Conservation (phyloP, 305 asterid species). For the Solanum aculeatissimum region DNA sequence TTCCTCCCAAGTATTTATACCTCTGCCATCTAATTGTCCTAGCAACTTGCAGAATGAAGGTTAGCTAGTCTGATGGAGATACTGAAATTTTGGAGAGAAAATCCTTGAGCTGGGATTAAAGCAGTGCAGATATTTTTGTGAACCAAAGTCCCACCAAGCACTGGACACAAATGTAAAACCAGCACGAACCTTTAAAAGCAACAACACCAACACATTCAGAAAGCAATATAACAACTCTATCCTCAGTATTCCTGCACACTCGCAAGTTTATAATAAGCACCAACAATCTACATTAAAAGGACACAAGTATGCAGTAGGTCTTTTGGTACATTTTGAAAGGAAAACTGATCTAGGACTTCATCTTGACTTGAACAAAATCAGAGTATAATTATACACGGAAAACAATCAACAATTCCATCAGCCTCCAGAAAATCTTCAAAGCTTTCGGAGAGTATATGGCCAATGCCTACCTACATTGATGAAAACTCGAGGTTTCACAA, state of each 20-base stretch:
- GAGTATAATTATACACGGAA: neutral
- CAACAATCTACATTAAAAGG: neutral
- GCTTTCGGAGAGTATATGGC: neutral
- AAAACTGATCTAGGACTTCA: neutral
- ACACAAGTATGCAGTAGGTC: neutral
- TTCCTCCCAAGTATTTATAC: neutral
- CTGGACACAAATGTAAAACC: neutral
- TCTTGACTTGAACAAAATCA: neutral
- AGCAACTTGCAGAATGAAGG: neutral
- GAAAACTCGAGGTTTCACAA: neutral
- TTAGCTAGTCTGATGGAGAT: neutral
- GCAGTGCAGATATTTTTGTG: neutral
- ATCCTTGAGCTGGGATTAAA: neutral
- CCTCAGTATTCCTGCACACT: neutral
- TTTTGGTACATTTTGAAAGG: neutral
- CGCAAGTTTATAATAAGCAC: neutral
- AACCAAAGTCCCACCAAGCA: neutral
- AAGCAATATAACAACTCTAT: neutral
- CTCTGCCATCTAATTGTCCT: neutral
- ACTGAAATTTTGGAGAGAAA: neutral
- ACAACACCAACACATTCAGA: neutral
- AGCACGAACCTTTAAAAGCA: neutral
- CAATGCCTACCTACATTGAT: neutral
- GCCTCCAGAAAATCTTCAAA: neutral
- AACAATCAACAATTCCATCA: neutral